Percentiles rank a stretch among this genome's conserved stretches.
Evolutionary conservation across 2,329 filamentous ascomycete species (phyloP).

Genomic region (Leptoxyphium fumago): DNA sequence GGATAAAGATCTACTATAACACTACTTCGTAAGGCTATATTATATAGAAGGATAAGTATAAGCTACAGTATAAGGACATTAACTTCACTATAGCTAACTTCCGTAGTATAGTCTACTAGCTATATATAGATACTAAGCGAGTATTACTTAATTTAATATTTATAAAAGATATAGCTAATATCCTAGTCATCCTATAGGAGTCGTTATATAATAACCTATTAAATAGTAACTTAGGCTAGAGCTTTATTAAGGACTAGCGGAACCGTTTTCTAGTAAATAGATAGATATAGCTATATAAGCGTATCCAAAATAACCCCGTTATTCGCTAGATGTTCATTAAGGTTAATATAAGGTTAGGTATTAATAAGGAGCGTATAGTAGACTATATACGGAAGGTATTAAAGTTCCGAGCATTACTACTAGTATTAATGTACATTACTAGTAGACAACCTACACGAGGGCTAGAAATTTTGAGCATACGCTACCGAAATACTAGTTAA

Average conservation of each 20-base stretch:
- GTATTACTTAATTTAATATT: not conserved
- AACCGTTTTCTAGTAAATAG: not conserved
- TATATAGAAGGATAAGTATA: not conserved
- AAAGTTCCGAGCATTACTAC: not conserved
- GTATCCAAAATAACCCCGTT: not conserved
- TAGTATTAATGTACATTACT: not conserved
- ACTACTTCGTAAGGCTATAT: not conserved
- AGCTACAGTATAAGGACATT: not conserved
- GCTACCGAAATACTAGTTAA: not conserved
- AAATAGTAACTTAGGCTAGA: not conserved
- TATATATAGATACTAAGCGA: not conserved
- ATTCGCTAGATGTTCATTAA: not conserved
- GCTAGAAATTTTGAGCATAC: not conserved
- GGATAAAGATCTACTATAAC: not conserved
- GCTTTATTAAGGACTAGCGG: not conserved
- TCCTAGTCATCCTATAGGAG: not conserved
- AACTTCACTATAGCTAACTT: not conserved
- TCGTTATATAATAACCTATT: not conserved
- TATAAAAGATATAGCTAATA: not conserved
- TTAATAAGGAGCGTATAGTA: not conserved
- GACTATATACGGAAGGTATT: not conserved
- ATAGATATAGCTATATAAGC: not conserved
- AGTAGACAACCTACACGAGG: not conserved
- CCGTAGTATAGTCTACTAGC: not conserved
- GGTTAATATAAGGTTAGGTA: not conserved